A percentile compares a stretch with the other conserved stretches of the same genome.
Conservation (phyloP, 2,329 filamentous ascomycete genomes). For the Akanthomyces dipterigenus region DNA sequence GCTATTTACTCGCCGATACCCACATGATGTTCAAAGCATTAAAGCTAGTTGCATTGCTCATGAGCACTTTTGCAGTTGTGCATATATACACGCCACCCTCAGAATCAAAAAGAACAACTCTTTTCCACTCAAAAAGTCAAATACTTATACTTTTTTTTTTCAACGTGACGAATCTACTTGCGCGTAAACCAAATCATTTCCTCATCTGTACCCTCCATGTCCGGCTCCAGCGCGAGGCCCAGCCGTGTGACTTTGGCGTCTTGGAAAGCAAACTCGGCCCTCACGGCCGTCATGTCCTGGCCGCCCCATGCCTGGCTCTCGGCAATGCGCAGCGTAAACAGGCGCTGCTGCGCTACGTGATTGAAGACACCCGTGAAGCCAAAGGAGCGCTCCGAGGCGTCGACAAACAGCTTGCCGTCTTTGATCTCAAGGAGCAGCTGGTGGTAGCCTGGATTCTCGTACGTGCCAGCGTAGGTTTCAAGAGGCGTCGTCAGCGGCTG, state of each 20-base stretch:
- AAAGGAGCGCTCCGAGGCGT: constrained; percentile 22
- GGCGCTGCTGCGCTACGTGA: constrained; percentile 16
- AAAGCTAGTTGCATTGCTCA: not conserved
- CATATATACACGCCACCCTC: not conserved
- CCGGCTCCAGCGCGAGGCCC: constrained; percentile 17
- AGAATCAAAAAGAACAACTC: not conserved
- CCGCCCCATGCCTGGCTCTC: constrained; percentile 15
- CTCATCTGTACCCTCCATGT: not conserved
- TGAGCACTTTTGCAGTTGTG: not conserved
- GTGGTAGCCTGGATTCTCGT: constrained; percentile 20
- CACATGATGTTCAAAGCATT: not conserved
- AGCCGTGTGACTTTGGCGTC: constrained; percentile 12
- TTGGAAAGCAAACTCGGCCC: constrained; percentile 17
- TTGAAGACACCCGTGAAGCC: constrained; percentile 20
- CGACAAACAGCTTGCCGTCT: constrained; percentile 17
- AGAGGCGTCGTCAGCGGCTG: not conserved
- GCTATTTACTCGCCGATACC: constrained; percentile 2
- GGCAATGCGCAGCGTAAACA: constrained; percentile 14
- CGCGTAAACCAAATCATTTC: constrained; percentile 19
- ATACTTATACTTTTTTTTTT: not conserved
- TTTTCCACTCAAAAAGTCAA: not conserved
- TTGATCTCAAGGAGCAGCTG: constrained; percentile 17
- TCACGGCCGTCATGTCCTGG: constrained; percentile 4
- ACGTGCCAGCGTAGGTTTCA: constrained; percentile 1
- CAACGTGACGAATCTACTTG: not conserved